These are phyloP conservation scores for Cerrena zonata DNA, from an alignment of 1,284 basidiomycete genomes.

Conservation along the genomic window DNA sequence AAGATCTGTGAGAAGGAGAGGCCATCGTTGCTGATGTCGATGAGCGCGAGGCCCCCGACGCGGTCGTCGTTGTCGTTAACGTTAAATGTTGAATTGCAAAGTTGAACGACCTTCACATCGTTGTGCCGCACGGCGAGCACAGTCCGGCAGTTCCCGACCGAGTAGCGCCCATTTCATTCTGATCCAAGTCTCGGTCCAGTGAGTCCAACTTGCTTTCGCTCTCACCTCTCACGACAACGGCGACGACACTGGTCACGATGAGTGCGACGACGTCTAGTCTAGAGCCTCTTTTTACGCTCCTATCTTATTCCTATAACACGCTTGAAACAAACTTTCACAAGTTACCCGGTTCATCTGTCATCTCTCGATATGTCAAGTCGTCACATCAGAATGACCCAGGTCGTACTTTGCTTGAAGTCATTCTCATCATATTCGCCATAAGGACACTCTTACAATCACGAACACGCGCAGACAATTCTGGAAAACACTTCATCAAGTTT, in stretches of 20 bases:
- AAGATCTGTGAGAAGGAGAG: conserved; percentile 21
- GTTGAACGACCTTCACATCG: conserved; percentile 1
- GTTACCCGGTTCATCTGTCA: conserved; percentile 84
- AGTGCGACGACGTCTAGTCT: conserved; percentile 36
- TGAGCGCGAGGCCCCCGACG: conserved; percentile 13
- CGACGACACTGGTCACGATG: conserved; percentile 24
- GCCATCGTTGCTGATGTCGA: conserved; percentile 24
- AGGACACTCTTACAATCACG: conserved; percentile 85
- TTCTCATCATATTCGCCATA: conserved; percentile 85
- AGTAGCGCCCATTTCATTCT: not conserved
- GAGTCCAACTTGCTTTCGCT: too few relatives aligned
- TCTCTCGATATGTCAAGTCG: conserved; percentile 86
- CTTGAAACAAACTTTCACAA: conserved; percentile 61
- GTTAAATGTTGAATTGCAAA: conserved; percentile 14
- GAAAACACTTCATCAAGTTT: conserved; percentile 89
- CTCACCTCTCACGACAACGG: conserved; percentile 14
- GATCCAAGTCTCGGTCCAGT: too few relatives aligned
- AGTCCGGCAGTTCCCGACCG: conserved; percentile 4
- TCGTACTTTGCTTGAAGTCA: conserved; percentile 84
- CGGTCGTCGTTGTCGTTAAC: not conserved
- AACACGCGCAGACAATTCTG: conserved; percentile 79
- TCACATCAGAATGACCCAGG: conserved; percentile 90
- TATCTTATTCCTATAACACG: conserved; percentile 49
- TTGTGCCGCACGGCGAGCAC: not conserved
- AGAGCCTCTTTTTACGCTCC: conserved; percentile 56